Base-by-base conservation (phyloP, 2,329 filamentous ascomycete species). In the Tolypocladium tundrense region DNA sequence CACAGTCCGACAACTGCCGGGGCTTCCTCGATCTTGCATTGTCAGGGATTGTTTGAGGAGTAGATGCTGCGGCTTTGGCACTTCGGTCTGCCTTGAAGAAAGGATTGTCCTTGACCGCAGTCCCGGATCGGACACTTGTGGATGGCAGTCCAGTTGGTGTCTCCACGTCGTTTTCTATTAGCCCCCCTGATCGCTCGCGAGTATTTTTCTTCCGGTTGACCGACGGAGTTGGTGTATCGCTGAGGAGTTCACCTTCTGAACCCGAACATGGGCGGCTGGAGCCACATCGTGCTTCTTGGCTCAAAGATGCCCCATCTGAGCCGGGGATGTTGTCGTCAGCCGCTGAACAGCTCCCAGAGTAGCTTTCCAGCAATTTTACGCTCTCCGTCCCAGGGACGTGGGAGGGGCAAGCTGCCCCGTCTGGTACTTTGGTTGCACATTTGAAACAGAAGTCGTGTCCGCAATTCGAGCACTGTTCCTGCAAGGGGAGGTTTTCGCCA, bases 371-470 rank as follows among this genome's bases (percentile, higher is more conserved):
- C 5, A 27, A 3, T n/a, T 7, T 11, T 21, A 14, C 21, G 19
- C 16, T 16, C 42, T 33, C 5, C 16, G 1, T 33, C 45, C 13
- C 10, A 16, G 31, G 19, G 6, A 7, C 19, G 4, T 21, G 31
- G 6, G 48, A 37, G 14, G 31, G 19, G 19, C 7, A 35, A 14
- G 40, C 13, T n/a, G 21, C 24, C 54, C 54, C n/a, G 5, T 60
- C 58, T 16, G 60, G 57, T n/a, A 72, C 58, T 55, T 77, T 71
- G 50, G 69, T 72, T 10, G 66, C 69, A 61, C 80, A 83, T 57
- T 76, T 76, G 39, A 68, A 60, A 62, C 80, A 84, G 19, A 80
- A 73, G 11, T 70, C 72, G 64, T 84, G 81, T 1, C 77, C 78
- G 61, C 81, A 84, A 48, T 72, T 73, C 37, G 70, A 65, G 61